Evolutionary conservation across 2,329 filamentous ascomycete species (phyloP).

Genomic region (Didymosphaeria variabile): DNA sequence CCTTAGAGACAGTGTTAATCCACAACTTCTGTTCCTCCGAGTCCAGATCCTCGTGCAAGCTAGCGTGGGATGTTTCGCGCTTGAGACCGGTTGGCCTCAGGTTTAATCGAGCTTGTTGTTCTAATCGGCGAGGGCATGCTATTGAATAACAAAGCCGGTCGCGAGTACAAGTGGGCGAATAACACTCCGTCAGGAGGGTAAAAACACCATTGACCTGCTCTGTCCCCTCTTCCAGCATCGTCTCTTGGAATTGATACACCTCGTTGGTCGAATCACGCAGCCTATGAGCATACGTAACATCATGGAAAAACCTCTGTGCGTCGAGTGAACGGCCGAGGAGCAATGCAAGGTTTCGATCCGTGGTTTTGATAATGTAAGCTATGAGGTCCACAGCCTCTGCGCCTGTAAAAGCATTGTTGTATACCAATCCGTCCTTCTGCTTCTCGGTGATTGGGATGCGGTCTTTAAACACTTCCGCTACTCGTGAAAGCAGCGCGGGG

Average conservation of each 20-base stretch:
- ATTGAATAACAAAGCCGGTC: slow-evolving; percentile 98
- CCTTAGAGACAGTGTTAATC: slow-evolving; percentile 98
- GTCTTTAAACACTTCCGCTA: slow-evolving; percentile 90
- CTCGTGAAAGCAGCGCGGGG: slow-evolving; percentile 89
- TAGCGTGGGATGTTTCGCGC: slow-evolving; percentile 72
- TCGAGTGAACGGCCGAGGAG: slow-evolving; percentile 91
- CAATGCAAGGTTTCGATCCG: slow-evolving; percentile 91
- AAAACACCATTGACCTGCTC: slow-evolving; percentile 91
- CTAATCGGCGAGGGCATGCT: slow-evolving; percentile 88
- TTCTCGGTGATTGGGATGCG: slow-evolving; percentile 86
- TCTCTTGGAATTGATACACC: slow-evolving; percentile 97
- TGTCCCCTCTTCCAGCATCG: slow-evolving; percentile 83
- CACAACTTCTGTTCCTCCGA: slow-evolving; percentile 93
- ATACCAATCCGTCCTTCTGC: slow-evolving; percentile 95
- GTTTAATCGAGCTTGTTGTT: slow-evolving; percentile 94
- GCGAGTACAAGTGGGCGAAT: slow-evolving; percentile 94
- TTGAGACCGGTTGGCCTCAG: slow-evolving; percentile 90
- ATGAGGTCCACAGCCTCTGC: slow-evolving; percentile 95
- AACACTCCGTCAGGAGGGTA: slow-evolving; percentile 94
- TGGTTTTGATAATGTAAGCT: slow-evolving; percentile 96
- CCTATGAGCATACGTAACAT: slow-evolving; percentile 97
- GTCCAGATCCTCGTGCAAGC: slow-evolving; percentile 85
- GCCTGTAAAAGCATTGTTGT: slow-evolving; percentile 96
- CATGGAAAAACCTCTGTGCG: slow-evolving; percentile 98
- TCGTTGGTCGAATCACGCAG: slow-evolving; percentile 92